phyloP scores from a whole-genome alignment of 2,329 filamentous ascomycete species.

The Cryphonectria carpinicola region DNA sequence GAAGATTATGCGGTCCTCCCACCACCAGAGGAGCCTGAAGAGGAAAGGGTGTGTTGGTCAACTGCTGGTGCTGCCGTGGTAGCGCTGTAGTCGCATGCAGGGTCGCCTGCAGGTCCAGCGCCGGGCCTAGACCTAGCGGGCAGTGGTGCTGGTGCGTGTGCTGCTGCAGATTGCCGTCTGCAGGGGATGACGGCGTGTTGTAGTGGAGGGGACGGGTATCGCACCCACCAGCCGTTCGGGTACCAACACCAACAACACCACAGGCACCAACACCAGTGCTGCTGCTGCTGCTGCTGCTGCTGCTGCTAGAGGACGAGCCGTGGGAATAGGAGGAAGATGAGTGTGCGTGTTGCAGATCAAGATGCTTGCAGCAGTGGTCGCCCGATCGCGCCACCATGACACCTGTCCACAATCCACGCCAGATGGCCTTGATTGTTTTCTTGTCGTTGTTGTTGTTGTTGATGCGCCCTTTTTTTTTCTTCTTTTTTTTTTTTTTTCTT shows the following conservation, averaged over 20 bases:
- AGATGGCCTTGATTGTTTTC: background rate
- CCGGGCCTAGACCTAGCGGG: background rate
- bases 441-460: background rate
- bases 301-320: background rate
- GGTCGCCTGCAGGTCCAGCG: background rate
- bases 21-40: background rate
- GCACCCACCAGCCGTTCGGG: background rate
- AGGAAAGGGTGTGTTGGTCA: background rate
- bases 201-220: background rate
- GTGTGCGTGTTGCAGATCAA: background rate
- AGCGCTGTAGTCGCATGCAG: background rate
- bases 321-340: background rate
- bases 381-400: slow-evolving; percentile 9
- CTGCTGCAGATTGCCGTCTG: background rate
- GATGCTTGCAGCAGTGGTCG: slow-evolving; percentile 4
- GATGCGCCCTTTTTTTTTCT: background rate
- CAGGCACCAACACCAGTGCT: background rate
- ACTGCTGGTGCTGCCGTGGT: background rate
- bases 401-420: background rate
- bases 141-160: background rate
- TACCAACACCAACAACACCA: background rate
- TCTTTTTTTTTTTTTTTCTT: background rate
- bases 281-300: slow-evolving; percentile 1
- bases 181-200: background rate
- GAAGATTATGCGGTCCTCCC: background rate